Evolutionary conservation across 2,329 filamentous ascomycete genomes (phyloP), one percentile per base, ranked within the genome.

Genomic region (Stachybotrys chartarum): DNA sequence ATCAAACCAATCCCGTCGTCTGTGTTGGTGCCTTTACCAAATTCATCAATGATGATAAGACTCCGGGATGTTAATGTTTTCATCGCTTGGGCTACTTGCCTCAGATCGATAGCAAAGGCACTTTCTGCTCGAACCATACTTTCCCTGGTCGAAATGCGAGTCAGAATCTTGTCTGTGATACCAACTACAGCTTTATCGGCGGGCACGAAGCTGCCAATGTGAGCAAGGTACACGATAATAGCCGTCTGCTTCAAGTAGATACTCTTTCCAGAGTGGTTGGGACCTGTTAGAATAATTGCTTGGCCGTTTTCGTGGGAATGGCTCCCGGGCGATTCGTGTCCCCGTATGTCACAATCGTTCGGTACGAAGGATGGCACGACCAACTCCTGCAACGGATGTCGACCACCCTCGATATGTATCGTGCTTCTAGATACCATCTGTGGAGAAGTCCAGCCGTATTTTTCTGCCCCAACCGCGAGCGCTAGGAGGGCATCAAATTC

Each of bases 211-310:
- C 91, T 93, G 53, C 94, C 94, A 54, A 96, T 83, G 66, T 99
- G 94, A 0, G 94, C 90, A 70, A 99, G 81, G 66, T 94, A 97
- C 14, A 96, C 86, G 56, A 96, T 94, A 52, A 97, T 75, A 5
- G 92, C 94, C 35, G 90, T 83, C 68, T 99, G 93, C 70, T 96
- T 99, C 66, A 97, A 79, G 70, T 96, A 97, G 0, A 97, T 84
- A 62, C 91, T 97, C 70, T 99, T 99, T 0, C 94, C 94, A 0
- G 94, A 97, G 68, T 94, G 95, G 63, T 99, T 99, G 5, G 94
- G 92, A 0, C 94, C 94, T 0, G 94, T 97, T 63, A 99, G 71
- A 6, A 97, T 75, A 12, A 97, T 68, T 72, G 91, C 87, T 60
- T 82, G 90, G 12, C 8, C 11, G n/a, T 32, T 17, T 17, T 7